Evolutionary conservation across 495 filamentous ascomycete genomes (phyloP).

Genomic region (Hyaloscypha variabilis): DNA sequence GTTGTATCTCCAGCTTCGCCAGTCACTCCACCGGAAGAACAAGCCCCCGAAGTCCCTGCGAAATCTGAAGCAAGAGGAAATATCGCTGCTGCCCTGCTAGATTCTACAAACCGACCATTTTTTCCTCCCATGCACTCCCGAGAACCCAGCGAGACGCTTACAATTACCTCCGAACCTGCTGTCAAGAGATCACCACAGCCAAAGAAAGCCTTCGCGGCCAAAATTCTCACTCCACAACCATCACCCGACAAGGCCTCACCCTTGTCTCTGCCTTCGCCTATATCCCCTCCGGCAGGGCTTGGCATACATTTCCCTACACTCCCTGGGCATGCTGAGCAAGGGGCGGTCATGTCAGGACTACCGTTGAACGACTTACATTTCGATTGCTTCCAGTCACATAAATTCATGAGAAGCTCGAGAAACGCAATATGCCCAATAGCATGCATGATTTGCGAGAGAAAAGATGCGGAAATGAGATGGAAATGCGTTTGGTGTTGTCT

Average conservation of each 20-base stretch:
- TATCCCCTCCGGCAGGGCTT: not conserved
- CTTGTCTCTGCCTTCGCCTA: slow-evolving; percentile 3
- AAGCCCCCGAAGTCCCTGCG: slow-evolving; percentile 16
- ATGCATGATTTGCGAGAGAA: slow-evolving; percentile 31
- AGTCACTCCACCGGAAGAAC: slow-evolving; percentile 22
- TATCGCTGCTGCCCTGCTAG: not conserved
- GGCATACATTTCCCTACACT: slow-evolving; percentile 19
- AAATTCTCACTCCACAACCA: slow-evolving; percentile 53
- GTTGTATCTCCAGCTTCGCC: slow-evolving; percentile 19
- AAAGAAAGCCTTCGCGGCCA: slow-evolving; percentile 16
- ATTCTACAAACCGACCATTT: slow-evolving; percentile 6
- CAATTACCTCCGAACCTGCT: slow-evolving; percentile 27
- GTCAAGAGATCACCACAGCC: slow-evolving; percentile 25
- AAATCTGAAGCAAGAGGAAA: slow-evolving; percentile 12
- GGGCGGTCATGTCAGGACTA: slow-evolving; percentile 18
- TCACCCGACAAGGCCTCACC: slow-evolving; percentile 52
- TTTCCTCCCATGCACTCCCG: slow-evolving; percentile 18
- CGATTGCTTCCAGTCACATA: slow-evolving; percentile 33
- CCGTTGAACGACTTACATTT: slow-evolving; percentile 21
- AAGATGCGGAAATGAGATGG: slow-evolving; percentile 30
- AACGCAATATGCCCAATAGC: slow-evolving; percentile 30
- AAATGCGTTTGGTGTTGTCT: slow-evolving; percentile 34
- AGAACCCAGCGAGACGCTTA: slow-evolving; percentile 25
- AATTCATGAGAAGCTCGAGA: slow-evolving; percentile 26
- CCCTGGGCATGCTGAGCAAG: slow-evolving; percentile 7